phyloP scores from a whole-genome alignment of 371 early-diverging fungal genomes.

The Apophysomyces variabilis region DNA sequence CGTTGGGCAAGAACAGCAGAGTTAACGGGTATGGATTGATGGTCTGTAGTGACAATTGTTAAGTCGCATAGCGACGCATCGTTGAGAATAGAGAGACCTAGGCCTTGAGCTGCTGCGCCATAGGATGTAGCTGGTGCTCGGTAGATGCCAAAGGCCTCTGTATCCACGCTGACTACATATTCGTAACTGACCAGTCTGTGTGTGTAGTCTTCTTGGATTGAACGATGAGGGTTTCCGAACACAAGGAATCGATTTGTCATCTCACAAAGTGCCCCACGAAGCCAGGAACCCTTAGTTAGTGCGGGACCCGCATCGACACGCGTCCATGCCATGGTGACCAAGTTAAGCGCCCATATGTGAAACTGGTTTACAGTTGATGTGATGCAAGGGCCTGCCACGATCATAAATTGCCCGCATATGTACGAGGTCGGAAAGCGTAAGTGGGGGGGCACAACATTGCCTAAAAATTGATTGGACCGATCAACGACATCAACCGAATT shows the following conservation, averaged over 20 bases:
- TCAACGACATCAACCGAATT: conserved; percentile 52
- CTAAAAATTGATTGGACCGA: conserved; percentile 57
- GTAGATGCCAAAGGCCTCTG: conserved; percentile 69
- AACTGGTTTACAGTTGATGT: conserved; percentile 60
- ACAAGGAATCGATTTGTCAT: conserved; percentile 63
- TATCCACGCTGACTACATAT: conserved; percentile 61
- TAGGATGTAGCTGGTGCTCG: conserved; percentile 43
- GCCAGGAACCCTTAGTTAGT: conserved; percentile 73
- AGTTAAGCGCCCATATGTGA: conserved; percentile 76
- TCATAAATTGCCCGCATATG: conserved; percentile 67
- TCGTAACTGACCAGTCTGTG: conserved; percentile 68
- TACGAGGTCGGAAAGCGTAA: conserved; percentile 72
- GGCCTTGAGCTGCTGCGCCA: conserved; percentile 41
- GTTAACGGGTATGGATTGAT: conserved; percentile 59
- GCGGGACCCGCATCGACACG: conserved; percentile 68
- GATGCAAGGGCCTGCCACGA: conserved; percentile 74
- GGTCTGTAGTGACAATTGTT: conserved; percentile 58
- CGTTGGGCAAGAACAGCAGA: conserved; percentile 66
- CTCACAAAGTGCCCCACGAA: conserved; percentile 65
- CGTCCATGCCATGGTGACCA: conserved; percentile 64
- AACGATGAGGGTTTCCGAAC: conserved; percentile 74
- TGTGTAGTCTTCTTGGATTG: conserved; percentile 68
- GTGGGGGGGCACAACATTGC: conserved; percentile 64
- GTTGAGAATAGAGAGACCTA: conserved; percentile 64
- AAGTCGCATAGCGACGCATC: conserved; percentile 61